Evolutionary conservation across 2,329 filamentous ascomycete species (phyloP).

Genomic region (Aquanectria penicillioides): DNA sequence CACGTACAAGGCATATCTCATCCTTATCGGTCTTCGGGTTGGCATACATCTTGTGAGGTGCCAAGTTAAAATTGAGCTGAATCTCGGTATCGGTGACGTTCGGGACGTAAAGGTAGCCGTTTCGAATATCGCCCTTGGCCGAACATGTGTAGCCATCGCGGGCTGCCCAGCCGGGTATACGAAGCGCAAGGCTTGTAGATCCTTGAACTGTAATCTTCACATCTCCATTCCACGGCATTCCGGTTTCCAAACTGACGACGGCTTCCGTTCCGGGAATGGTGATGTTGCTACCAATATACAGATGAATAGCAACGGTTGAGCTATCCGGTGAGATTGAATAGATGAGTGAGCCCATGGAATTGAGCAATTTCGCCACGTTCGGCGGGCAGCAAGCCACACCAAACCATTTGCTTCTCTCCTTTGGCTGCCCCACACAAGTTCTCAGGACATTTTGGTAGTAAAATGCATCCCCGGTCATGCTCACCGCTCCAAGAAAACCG

Average conservation of each 20-base stretch:
- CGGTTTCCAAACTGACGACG: not conserved
- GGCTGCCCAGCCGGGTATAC: not conserved
- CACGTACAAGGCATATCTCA: not conserved
- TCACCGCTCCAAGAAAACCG: slow-evolving; percentile 5
- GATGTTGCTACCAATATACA: not conserved
- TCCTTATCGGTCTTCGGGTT: not conserved
- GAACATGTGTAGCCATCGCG: not conserved
- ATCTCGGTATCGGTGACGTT: not conserved
- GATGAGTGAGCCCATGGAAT: not conserved
- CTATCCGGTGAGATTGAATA: not conserved
- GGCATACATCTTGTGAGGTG: not conserved
- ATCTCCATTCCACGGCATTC: not conserved
- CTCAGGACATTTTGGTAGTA: slow-evolving; percentile 7
- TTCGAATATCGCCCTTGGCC: not conserved
- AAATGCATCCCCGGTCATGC: not conserved
- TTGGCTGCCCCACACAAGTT: not conserved
- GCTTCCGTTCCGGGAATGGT: not conserved
- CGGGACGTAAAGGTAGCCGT: not conserved
- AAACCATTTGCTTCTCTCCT: slow-evolving; percentile 19
- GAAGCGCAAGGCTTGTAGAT: not conserved
- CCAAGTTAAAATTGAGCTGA: not conserved
- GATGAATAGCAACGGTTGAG: not conserved
- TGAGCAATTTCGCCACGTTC: slow-evolving; percentile 2
- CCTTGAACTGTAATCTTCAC: not conserved
- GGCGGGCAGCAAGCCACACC: slow-evolving; percentile 15